These are phyloP conservation scores for Excoecaria agallocha DNA, from an alignment of 345 rosid species.

Conservation along the genomic window DNA sequence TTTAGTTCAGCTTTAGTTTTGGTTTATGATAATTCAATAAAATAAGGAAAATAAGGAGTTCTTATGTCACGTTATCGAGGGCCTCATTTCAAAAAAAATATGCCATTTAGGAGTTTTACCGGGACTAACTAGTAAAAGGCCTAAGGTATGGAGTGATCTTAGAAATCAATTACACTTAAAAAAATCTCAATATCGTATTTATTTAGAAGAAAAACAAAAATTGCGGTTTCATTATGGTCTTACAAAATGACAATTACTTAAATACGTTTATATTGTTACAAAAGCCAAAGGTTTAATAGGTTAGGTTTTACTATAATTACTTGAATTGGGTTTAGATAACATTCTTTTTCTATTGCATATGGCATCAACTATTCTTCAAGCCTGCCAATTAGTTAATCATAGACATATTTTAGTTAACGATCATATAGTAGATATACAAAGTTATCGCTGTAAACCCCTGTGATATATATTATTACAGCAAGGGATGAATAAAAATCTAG, in stretches of 20 bases:
- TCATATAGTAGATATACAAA: too few species aligned
- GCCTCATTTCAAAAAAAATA: neutral
- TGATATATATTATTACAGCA: too few species aligned
- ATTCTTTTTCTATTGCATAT: neutral
- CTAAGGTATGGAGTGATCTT: neutral
- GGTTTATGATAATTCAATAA: neutral
- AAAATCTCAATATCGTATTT: neutral
- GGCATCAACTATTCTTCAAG: neutral
- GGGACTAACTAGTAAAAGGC: neutral
- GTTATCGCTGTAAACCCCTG: too few species aligned
- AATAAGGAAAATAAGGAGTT: neutral
- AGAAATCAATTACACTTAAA: neutral
- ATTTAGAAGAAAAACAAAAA: too few species aligned
- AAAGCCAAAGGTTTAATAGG: too few species aligned
- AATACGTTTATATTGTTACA: too few species aligned
- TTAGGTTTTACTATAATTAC: too few species aligned
- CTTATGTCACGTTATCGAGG: neutral
- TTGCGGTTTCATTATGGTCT: neutral
- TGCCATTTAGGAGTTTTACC: neutral
- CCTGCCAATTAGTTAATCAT: neutral
- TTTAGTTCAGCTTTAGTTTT: neutral
- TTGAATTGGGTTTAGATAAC: too few species aligned
- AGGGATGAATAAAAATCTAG: too few species aligned
- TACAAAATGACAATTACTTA: neutral
- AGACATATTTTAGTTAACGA: too few species aligned